Conservation (phyloP, 2,329 filamentous ascomycete genomes). For the Ascochyta rabiei region DNA sequence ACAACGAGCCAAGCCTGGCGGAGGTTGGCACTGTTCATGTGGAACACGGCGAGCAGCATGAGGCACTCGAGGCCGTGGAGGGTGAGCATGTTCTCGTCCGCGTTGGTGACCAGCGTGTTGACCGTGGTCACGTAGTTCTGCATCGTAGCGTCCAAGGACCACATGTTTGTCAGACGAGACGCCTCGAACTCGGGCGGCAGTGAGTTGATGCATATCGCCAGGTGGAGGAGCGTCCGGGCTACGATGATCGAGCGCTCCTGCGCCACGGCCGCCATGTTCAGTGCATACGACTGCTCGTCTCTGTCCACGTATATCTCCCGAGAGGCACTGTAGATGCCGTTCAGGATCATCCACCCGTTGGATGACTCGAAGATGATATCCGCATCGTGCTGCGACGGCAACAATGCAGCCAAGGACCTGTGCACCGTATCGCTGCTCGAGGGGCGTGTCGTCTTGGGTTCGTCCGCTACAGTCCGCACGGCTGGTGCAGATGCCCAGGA, state of each 20-base stretch:
- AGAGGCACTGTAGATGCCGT: slow-evolving; percentile 36
- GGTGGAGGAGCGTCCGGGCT: slow-evolving; percentile 43
- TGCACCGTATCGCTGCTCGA: slow-evolving; percentile 27
- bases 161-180: slow-evolving; percentile 35
- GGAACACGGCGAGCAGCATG: slow-evolving; percentile 37
- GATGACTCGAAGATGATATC: slow-evolving; percentile 46
- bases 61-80: slow-evolving; percentile 45
- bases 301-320: slow-evolving; percentile 39
- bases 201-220: slow-evolving; percentile 43
- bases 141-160: slow-evolving; percentile 42
- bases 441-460: slow-evolving; percentile 15
- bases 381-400: slow-evolving; percentile 46
- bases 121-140: slow-evolving; percentile 42
- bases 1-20: slow-evolving; percentile 44
- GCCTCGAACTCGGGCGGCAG: slow-evolving; percentile 42
- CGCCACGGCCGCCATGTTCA: slow-evolving; percentile 40
- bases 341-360: slow-evolving; percentile 45
- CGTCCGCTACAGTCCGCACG: slow-evolving; percentile 32
- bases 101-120: slow-evolving; percentile 36
- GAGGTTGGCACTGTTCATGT: slow-evolving; percentile 40
- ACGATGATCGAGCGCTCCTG: slow-evolving; percentile 38
- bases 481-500: slow-evolving; percentile 41
- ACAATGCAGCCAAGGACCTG: slow-evolving; percentile 31
- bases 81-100: slow-evolving; percentile 44
- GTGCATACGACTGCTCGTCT: slow-evolving; percentile 41